Base-by-base conservation (phyloP, 2,329 filamentous ascomycete genomes). In the Fusarium odoratissimum region DNA sequence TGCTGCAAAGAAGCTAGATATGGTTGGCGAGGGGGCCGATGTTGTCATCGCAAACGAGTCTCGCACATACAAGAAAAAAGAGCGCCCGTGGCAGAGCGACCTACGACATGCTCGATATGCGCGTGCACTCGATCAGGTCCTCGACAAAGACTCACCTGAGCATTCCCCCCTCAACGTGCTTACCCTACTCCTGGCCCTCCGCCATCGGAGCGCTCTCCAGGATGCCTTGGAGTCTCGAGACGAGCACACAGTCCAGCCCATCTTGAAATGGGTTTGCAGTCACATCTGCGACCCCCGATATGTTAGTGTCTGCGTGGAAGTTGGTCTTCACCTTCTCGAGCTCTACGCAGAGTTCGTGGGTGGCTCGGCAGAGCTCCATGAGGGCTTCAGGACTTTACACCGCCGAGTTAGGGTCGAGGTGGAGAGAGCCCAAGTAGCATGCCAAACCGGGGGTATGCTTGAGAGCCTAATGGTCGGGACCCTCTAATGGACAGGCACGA, bases 401-500 rank as follows among this genome's bases (percentile, higher is more conserved):
- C 84, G 87, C 49, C 86, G 91, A 42, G 95, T 98, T 25, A 88
- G 90, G 70, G 85, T 89, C 44, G 93, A 96, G 81, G 92, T 95
- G 16, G 94, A 97, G 81, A 91, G 92, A 77, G 93, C 94, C 28
- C 93, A 97, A 82, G 88, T 93, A 78, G 95, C 95, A 4, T 91
- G 90, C 75, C 91, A 93, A 83, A 95, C 94, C 16, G 89, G 89
- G 74, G 96, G 95, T 5, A 98, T 98, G 95, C 83, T 98, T 72
- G 93, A 95, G 76, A 92, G 84, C 54, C 72, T 90, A 72, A 89
- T 92, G 72, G 71, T 79, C 54, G 79, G 80, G 42, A 72, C 68
- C 38, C 70, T 77, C 60, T 80, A 62, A 77, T 70, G 55, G 60
- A 64, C 25, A 56, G 57, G 16, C 64, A 65, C 55, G 52, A 73